Base-by-base conservation (phyloP, 2,329 filamentous ascomycete species). In the Teratosphaeria epicoccoides region DNA sequence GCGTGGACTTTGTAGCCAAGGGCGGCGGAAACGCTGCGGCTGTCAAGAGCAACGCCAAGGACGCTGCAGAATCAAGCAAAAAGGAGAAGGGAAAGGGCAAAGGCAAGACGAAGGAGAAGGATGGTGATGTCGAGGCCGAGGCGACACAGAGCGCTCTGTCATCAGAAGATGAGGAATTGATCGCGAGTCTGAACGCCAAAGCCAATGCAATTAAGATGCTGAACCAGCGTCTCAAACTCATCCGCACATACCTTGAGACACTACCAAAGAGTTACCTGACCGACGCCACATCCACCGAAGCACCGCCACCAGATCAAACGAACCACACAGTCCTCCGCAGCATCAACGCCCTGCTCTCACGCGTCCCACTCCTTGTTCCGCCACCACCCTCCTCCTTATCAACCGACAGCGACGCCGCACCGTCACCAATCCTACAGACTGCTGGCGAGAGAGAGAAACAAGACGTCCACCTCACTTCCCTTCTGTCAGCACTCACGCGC, bases 151-250 rank as follows among this genome's bases (percentile, higher is more conserved):
- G 68, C 24, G 61, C 66, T 61, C 69, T 84, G 22, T 78, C 76
- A 0, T 69, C 78, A 0, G 81, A 84, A 57, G 82, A 84, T 54
- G 81, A 85, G 69, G 82, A 85, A 62, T 68, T 83, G 44, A 76
- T 85, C 49, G 76, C 81, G 23, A 79, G 75, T 14, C 80, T 98
- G 22, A 93, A 84, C 24, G 86, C 89, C 55, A 95, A 95, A 63
- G 80, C 85, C 56, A 97, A 96, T 69, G 90, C 93, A 24, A 85
- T 96, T 64, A 91, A 89, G 71, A 96, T 95, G 83, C 81, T 98
- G 24, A 84, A 91, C 68, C 56, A 76, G 67, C 65, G 77, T 68
- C 64, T 79, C 57, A 62, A 74, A 59, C 71, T 82, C 64, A 66
- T 82, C 63, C 69, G 80, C 56, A 52, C 77, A 66, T 97, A 96